Conservation (phyloP, 306 rosid species). For the Vigna reflexopilosa region DNA sequence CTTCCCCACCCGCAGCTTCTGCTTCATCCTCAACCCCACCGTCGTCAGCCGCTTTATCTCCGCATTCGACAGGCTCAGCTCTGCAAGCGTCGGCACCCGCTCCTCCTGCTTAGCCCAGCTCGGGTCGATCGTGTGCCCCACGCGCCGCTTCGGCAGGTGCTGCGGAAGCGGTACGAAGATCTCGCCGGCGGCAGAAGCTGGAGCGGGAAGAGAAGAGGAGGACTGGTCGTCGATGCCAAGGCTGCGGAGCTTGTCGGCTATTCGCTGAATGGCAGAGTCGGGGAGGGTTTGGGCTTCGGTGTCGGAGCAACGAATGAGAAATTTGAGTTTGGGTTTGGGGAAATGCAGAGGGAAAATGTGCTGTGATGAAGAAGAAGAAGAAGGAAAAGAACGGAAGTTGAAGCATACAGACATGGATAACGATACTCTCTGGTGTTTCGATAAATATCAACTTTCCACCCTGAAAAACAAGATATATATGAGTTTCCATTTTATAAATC, state of each 20-base stretch:
- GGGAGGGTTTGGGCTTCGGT: constrained; percentile 56
- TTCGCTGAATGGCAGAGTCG: constrained; percentile 83
- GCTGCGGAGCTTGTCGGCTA: constrained; percentile 84
- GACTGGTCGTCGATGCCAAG: constrained; percentile 74
- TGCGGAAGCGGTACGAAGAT: constrained; percentile 79
- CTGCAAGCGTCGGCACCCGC: constrained; percentile 80
- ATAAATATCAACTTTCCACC: not conserved
- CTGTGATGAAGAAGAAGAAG: constrained; percentile 40
- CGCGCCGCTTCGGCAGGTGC: constrained; percentile 61
- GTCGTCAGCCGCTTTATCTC: constrained; percentile 70
- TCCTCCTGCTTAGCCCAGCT: constrained; percentile 63
- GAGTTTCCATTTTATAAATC: no score
- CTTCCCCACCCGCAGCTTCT: constrained; percentile 82
- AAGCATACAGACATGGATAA: constrained; percentile 32
- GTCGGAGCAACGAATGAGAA: constrained; percentile 61
- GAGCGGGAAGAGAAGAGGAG: not conserved
- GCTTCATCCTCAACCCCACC: constrained; percentile 60
- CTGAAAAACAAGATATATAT: no score
- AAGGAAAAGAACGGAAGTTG: constrained; percentile 35
- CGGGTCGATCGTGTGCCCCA: constrained; percentile 74
- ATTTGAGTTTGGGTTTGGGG: constrained; percentile 52
- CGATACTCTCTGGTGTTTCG: not conserved
- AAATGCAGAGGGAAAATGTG: constrained; percentile 48
- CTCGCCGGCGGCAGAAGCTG: constrained; percentile 56
- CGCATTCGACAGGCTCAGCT: constrained; percentile 64